phyloP scores from a whole-genome alignment of 345 rosid species.

The Jatropha curcas region DNA sequence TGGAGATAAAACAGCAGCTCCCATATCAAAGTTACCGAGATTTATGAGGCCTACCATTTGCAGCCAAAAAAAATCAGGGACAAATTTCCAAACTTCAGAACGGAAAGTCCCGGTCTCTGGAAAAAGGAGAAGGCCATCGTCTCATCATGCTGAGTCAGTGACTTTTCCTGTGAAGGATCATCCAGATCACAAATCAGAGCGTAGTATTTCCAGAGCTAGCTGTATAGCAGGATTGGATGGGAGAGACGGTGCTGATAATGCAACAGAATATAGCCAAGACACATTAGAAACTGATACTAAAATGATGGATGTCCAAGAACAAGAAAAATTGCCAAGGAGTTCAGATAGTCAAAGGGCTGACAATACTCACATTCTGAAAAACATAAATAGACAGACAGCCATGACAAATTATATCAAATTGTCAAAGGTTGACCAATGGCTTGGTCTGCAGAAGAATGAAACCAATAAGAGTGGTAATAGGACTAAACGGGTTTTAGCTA shows the following conservation, averaged over 20 bases:
- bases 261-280: slow-evolving; percentile 61
- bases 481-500: slow-evolving; percentile 38
- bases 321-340: slow-evolving; percentile 13
- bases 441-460: slow-evolving; percentile 36
- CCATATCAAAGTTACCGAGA: slow-evolving; percentile 49
- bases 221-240: slow-evolving; percentile 40
- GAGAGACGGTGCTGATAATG: slow-evolving; percentile 41
- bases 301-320: slow-evolving; percentile 33
- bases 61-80: slow-evolving; percentile 57
- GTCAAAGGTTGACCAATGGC: slow-evolving; percentile 50
- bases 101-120: slow-evolving; percentile 21
- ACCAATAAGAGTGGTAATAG: slow-evolving; percentile 23
- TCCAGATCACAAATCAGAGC: slow-evolving; percentile 44
- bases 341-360: slow-evolving; percentile 13
- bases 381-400: slow-evolving; percentile 15
- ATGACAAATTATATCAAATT: slow-evolving; percentile 26
- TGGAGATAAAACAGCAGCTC: slow-evolving; percentile 33
- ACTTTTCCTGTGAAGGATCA: slow-evolving; percentile 47
- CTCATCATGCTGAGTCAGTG: slow-evolving; percentile 57
- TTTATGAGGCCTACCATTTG: slow-evolving; percentile 77
- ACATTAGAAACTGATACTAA: slow-evolving; percentile 53
- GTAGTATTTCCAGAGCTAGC: slow-evolving; percentile 55
- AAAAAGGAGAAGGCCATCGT: slow-evolving; percentile 43
- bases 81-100: slow-evolving; percentile 28
- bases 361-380: slow-evolving; percentile 21